Base-by-base conservation (phyloP, 129 eudicot species). In the Lactuca sativa region DNA sequence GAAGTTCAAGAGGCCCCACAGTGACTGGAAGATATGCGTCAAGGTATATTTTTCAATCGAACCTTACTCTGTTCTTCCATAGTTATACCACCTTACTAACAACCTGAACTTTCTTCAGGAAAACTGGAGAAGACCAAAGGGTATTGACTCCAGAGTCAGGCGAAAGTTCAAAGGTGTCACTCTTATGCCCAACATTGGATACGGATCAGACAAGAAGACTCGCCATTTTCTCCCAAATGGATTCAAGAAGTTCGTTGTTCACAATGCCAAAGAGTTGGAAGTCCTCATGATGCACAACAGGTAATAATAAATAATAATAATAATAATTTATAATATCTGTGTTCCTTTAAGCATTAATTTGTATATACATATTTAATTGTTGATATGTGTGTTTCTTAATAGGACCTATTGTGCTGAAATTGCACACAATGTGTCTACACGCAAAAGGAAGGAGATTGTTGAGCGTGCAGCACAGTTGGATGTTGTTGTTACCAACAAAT, bases 271-370 rank as follows among this genome's bases (percentile, higher is more conserved):
- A 54, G 95, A 87, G 75, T 80, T 87, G 44, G 95, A 87, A 70
- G 55, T 90, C 30, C 73, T 90, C 72, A 90, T 90, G 97, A 90
- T 90, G 97, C 97, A 90, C 84, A 90, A 90, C 80, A 83, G 97
- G 97, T 84, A 47, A 43, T 6, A 61, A 25, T 0, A 25, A 25
- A 25, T 25, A 25, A 25, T 25, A 25, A 25, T 25, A 25, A 25
- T 25, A 25, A 25, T 25, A n/a, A n/a, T n/a, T n/a, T n/a, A n/a
- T n/a, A n/a, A n/a, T n/a, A 18, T 18, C 21, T 18, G 21, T 18
- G 21, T 18, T 18, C 21, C 21, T 18, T 18, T 18, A 25, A 25
- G 1, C 30, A 25, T 25, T 25, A 25, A 25, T 25, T 25, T 25
- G 30, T 25, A 1, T 25, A 25, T 25, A 25, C 30, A 25, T 0